These are phyloP conservation scores for Euphorbia tirucalli DNA, from an alignment of 345 rosid genomes.

Conservation along the genomic window DNA sequence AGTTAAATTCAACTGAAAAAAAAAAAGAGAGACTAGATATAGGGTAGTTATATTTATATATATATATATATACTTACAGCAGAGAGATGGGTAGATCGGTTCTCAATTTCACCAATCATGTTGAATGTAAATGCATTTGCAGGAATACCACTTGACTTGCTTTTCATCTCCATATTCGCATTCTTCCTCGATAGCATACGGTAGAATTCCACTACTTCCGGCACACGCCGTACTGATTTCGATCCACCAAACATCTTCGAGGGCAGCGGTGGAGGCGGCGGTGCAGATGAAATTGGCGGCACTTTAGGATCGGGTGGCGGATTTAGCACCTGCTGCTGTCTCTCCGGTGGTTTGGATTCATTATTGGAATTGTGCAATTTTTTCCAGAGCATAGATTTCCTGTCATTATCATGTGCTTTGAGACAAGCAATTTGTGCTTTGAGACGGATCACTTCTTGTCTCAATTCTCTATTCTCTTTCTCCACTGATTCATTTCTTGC, in stretches of 20 bases:
- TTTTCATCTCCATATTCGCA: slow-evolving; percentile 43
- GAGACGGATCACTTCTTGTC: slow-evolving; percentile 65
- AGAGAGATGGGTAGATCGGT: slow-evolving; percentile 78
- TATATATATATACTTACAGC: slow-evolving; percentile 82
- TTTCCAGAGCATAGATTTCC: slow-evolving; percentile 87
- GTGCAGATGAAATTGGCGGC: slow-evolving; percentile 26
- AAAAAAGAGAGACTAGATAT: too few species aligned
- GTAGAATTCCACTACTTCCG: slow-evolving; percentile 78
- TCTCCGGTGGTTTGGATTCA: not conserved
- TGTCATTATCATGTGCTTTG: slow-evolving; percentile 81
- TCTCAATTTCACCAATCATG: slow-evolving; percentile 98
- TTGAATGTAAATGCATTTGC: slow-evolving; percentile 42
- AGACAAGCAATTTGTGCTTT: slow-evolving; percentile 64
- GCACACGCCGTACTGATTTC: slow-evolving; percentile 69
- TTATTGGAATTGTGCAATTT: slow-evolving; percentile 68
- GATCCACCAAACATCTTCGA: slow-evolving; percentile 44
- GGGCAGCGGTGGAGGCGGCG: slow-evolving; percentile 81
- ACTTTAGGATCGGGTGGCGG: slow-evolving; percentile 35
- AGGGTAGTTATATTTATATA: too few species aligned
- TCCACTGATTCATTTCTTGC: slow-evolving; percentile 52
- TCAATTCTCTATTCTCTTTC: slow-evolving; percentile 72
- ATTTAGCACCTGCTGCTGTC: slow-evolving; percentile 22
- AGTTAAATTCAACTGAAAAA: too few species aligned
- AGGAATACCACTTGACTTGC: slow-evolving; percentile 38
- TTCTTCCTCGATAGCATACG: slow-evolving; percentile 75